These are phyloP conservation scores for Articulospora tetracladia DNA, from an alignment of 495 filamentous ascomycete genomes.

Conservation along the genomic window DNA sequence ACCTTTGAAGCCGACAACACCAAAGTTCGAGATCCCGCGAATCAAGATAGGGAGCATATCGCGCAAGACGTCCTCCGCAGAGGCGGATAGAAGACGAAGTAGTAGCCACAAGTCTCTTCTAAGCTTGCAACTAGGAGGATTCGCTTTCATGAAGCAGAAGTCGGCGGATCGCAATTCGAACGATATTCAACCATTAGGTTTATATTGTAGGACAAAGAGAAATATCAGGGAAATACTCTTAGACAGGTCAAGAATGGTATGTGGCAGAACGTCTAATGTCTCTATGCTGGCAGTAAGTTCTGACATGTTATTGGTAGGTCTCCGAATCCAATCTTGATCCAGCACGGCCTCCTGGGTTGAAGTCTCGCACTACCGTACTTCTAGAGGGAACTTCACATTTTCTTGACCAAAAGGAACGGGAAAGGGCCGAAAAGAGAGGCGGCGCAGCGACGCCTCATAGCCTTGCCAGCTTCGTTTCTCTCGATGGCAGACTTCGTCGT, in stretches of 20 bases:
- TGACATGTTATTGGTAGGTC: too few relatives aligned
- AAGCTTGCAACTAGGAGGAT: background rate
- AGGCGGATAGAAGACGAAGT: background rate
- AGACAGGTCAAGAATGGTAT: conserved; percentile 11
- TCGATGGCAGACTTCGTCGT: conserved; percentile 21
- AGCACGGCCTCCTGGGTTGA: background rate
- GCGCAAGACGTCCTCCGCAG: background rate
- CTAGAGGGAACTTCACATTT: conserved; percentile 19
- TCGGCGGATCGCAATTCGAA: conserved; percentile 1
- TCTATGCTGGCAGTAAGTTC: too few relatives aligned
- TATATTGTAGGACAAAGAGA: conserved; percentile 19
- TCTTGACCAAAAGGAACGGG: conserved; percentile 10
- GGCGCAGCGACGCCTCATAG: background rate
- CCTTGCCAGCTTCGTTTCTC: background rate
- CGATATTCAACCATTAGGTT: conserved; percentile 3
- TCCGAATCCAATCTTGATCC: too few relatives aligned
- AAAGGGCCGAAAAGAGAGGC: background rate
- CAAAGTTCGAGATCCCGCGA: conserved; percentile 8
- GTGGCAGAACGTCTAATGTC: too few relatives aligned
- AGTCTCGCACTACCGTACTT: conserved; percentile 21
- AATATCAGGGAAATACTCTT: conserved; percentile 3
- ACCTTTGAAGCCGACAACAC: background rate
- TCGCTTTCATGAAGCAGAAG: conserved; percentile 1
- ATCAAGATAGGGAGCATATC: conserved; percentile 13
- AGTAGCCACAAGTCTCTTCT: background rate